These are phyloP conservation scores for Pyrus hybrid DNA, from an alignment of 331 rosid genomes.

Conservation along the genomic window DNA sequence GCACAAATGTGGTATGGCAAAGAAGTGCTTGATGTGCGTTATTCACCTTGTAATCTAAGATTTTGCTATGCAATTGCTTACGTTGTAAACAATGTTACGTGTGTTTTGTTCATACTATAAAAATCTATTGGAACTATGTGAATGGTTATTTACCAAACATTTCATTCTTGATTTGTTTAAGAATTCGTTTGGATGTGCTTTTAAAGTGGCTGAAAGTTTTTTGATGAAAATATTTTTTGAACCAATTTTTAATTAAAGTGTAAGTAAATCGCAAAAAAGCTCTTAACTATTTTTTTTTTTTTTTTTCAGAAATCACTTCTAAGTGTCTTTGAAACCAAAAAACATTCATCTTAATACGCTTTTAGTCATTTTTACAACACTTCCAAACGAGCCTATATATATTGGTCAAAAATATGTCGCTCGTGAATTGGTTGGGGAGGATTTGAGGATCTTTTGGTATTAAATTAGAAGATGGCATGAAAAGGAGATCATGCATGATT, in stretches of 20 bases:
- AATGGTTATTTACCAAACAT: neutral
- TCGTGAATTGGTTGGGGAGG: neutral
- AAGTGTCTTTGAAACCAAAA: too few relatives aligned
- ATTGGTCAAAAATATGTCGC: neutral
- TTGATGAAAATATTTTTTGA: too few relatives aligned
- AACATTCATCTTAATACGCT: fast-evolving
- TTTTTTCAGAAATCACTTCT: too few relatives aligned
- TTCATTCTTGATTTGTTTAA: neutral
- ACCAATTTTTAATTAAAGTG: too few relatives aligned
- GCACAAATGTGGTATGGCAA: neutral
- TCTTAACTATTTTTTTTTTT: too few relatives aligned
- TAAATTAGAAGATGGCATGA: neutral
- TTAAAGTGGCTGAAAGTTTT: too few relatives aligned
- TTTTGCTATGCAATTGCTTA: neutral
- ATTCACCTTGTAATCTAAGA: neutral
- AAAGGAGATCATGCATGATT: neutral
- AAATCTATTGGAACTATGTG: neutral
- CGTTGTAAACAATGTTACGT: neutral
- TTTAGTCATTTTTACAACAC: too few relatives aligned
- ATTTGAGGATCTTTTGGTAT: neutral
- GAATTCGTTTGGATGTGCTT: too few relatives aligned
- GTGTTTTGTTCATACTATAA: neutral
- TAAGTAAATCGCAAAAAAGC: too few relatives aligned
- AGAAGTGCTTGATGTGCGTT: neutral
- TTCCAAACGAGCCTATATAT: too few relatives aligned